Evolutionary conservation across 1,284 basidiomycete genomes (phyloP).

Genomic region (Ceratobasidium sp.): DNA sequence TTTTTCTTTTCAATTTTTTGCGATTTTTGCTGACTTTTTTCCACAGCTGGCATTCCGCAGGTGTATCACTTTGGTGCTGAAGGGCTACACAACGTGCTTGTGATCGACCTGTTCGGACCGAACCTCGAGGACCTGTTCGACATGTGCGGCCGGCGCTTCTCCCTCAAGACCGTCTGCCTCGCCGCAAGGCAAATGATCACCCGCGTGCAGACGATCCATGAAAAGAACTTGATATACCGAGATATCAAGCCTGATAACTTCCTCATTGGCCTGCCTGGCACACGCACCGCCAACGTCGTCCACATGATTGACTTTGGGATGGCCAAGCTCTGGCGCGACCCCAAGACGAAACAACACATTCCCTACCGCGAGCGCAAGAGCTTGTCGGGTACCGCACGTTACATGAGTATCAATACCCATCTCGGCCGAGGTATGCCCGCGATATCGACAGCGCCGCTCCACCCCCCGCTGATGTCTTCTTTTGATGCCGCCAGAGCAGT

Average conservation of each 20-base stretch:
- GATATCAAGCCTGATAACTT: slow-evolving; percentile 98
- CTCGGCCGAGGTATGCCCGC: slow-evolving; percentile 79
- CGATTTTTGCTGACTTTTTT: slow-evolving; percentile 32
- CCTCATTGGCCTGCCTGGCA: slow-evolving; percentile 92
- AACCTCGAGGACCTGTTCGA: slow-evolving; percentile 97
- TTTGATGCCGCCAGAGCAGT: slow-evolving; percentile 60
- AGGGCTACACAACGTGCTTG: slow-evolving; percentile 94
- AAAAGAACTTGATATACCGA: slow-evolving; percentile 97
- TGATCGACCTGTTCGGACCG: slow-evolving; percentile 96
- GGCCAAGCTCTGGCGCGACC: slow-evolving; percentile 98
- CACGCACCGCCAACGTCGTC: slow-evolving; percentile 83
- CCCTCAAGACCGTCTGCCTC: slow-evolving; percentile 98
- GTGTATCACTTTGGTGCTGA: slow-evolving; percentile 99
- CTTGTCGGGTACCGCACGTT: slow-evolving; percentile 94
- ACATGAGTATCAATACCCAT: slow-evolving; percentile 99
- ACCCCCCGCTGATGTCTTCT: slow-evolving; percentile 1
- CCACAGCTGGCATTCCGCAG: slow-evolving; percentile 88
- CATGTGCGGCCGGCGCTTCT: slow-evolving; percentile 98
- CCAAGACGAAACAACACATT: slow-evolving; percentile 96
- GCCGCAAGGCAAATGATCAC: slow-evolving; percentile 99
- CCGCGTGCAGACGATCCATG: slow-evolving; percentile 96
- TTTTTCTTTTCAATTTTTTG: slow-evolving; percentile 30
- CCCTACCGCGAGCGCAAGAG: slow-evolving; percentile 99
- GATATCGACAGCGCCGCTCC: neutral
- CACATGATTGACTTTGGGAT: slow-evolving; percentile 98